Conservation (phyloP, 768 basidiomycete species). For the Termitomyces sp. region DNA sequence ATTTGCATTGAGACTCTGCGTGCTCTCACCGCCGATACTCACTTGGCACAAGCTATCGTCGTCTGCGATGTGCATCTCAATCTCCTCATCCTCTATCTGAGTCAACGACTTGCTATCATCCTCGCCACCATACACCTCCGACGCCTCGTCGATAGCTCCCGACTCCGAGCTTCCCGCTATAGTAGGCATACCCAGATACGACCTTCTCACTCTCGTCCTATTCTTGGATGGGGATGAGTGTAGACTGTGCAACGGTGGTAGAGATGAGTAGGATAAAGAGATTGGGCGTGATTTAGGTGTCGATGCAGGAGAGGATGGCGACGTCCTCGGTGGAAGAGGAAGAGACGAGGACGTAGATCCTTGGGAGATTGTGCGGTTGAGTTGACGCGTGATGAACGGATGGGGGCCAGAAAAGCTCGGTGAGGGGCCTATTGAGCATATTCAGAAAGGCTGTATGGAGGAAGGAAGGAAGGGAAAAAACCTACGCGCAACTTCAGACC, state of each 20-base stretch:
- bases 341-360: slow-evolving; percentile 35
- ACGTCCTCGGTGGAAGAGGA: slow-evolving; percentile 22
- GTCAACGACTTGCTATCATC: slow-evolving; percentile 46
- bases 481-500: slow-evolving; percentile 45
- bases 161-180: slow-evolving; percentile 38
- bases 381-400: slow-evolving; percentile 59
- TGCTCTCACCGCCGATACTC: not conserved
- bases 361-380: slow-evolving; percentile 65
- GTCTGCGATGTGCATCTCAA: slow-evolving; percentile 12
- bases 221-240: slow-evolving; percentile 23
- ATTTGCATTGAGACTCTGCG: not conserved
- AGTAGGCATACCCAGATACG: slow-evolving; percentile 30
- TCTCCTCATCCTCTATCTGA: slow-evolving; percentile 31
- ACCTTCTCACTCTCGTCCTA: slow-evolving; percentile 13
- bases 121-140: slow-evolving; percentile 20
- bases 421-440: slow-evolving; percentile 36
- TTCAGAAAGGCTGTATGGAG: not conserved
- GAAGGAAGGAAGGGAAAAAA: not conserved
- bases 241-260: slow-evolving; percentile 47
- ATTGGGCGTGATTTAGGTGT: not conserved
- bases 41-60: slow-evolving; percentile 1
- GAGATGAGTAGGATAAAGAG: slow-evolving; percentile 42
- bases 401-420: slow-evolving; percentile 38
- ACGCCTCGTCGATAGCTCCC: slow-evolving; percentile 26
- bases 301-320: slow-evolving; percentile 1